A percentile compares a stretch with the other conserved stretches of the same genome.
These are phyloP conservation scores for Pythium angustatum DNA, from an alignment of 352 stramenopile species.

Conservation along the genomic window DNA sequence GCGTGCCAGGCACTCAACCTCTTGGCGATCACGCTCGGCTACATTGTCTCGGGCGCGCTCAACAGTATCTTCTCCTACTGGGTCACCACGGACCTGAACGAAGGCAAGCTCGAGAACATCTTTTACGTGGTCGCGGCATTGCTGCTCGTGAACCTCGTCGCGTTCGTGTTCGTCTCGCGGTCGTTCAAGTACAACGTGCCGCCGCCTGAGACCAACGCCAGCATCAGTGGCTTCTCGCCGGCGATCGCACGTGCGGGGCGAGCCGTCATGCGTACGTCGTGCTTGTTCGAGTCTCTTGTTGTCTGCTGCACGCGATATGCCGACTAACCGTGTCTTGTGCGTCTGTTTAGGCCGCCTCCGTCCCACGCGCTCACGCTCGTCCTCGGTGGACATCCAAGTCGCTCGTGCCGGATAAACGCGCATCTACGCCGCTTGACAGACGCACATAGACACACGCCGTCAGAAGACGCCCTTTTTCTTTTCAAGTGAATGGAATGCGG, in stretches of 20 bases:
- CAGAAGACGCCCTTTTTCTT: too few relatives aligned
- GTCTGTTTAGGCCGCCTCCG: conserved; percentile 16
- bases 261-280: conserved; percentile 26
- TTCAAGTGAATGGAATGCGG: too few relatives aligned
- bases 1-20: conserved; percentile 90
- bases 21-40: conserved; percentile 88
- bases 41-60: conserved; percentile 75
- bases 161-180: conserved; percentile 77
- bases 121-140: conserved; percentile 81
- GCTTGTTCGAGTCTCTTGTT: neutral
- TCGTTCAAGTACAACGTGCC: conserved; percentile 76
- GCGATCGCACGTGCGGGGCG: conserved; percentile 27
- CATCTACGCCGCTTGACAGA: neutral
- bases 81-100: conserved; percentile 89
- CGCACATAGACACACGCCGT: neutral
- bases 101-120: conserved; percentile 88
- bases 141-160: conserved; percentile 62
- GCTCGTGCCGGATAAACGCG: conserved; percentile 10
- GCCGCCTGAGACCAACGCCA: conserved; percentile 20
- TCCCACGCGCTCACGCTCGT: conserved; percentile 1
- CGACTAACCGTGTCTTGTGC: neutral
- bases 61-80: conserved; percentile 91
- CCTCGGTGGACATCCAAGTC: conserved; percentile 24
- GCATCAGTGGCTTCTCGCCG: conserved; percentile 38
- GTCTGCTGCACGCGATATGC: neutral